Base-by-base conservation (phyloP, 2,329 filamentous ascomycete genomes). In the Blastomyces silverae region DNA sequence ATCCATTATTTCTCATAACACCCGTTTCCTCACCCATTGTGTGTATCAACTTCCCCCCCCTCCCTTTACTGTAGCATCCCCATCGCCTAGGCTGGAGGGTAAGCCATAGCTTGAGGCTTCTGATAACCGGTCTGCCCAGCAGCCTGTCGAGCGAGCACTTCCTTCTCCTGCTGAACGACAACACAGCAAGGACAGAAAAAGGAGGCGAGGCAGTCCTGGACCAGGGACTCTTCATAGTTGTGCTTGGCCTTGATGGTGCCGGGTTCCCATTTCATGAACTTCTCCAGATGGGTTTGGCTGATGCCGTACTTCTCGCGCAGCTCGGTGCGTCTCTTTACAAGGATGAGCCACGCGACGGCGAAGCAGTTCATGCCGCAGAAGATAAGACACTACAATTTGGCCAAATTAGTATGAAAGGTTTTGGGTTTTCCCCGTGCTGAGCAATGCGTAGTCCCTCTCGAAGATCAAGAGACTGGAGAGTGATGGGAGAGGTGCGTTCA, bases 161-260 rank as follows among this genome's bases (percentile, higher is more conserved):
- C 64, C 52, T 65, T 65, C 44, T 65, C 59, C 22, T 62, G 46
- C 64, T 65, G 64, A 20, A 65, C 64, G 15, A 65, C 22, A 57
- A 31, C 60, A 34, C 59, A 65, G 59, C 64, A 65, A 13, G 48
- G 58, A 25, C 64, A 65, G 28, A 39, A 65, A 28, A 65, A 65
- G 17, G 58, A 34, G n/a, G 28, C 25, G 11, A 65, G 39, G 39
- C 58, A 65, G 44, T 65, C 64, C 60, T 65, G 44, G 17, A 62
- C 59, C 10, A 62, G 13, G n/a, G 59, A 62, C 17, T 56, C 64
- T 37, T 62, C 58, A 42, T 62, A 37, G 52, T 58, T 58, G 44
- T 65, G 64, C 17, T 65, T 65, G 39, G 58, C 28, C 64, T 65
- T 65, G 59, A 62, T 62, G 22, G 52, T 7, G 44, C 64, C 64